Conservation (phyloP, 805 yeast species). For the Schwanniomyces pseudopolymorphus region DNA sequence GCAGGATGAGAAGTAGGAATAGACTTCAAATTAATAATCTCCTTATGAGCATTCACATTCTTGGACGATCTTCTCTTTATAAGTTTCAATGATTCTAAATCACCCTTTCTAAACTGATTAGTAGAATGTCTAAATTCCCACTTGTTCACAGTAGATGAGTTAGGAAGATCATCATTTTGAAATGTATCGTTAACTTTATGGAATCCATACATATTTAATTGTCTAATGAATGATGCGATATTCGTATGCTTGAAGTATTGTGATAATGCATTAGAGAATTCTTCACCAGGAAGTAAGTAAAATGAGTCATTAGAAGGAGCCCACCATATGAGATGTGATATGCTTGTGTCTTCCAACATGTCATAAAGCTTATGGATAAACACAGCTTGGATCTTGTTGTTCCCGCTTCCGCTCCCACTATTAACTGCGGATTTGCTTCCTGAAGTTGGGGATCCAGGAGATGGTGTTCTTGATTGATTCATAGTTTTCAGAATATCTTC, state of each 20-base stretch:
- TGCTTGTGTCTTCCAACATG: conserved; percentile 78
- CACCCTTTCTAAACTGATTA: conserved; percentile 78
- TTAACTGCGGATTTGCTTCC: not conserved
- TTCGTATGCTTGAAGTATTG: conserved; percentile 52
- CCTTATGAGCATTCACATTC: conserved; percentile 37
- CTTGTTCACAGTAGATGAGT: conserved; percentile 4
- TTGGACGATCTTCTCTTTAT: conserved; percentile 74
- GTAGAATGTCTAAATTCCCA: conserved; percentile 94
- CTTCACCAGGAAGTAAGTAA: conserved; percentile 80
- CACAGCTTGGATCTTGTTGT: conserved; percentile 37
- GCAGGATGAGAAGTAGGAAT: conserved; percentile 16
- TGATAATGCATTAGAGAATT: conserved; percentile 70
- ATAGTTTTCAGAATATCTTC: not conserved
- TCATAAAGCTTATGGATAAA: conserved; percentile 89
- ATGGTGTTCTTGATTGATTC: not conserved
- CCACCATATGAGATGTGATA: conserved; percentile 88
- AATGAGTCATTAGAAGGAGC: conserved; percentile 68
- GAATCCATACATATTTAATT: conserved; percentile 46
- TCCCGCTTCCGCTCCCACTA: conserved; percentile 1
- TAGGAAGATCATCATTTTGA: conserved; percentile 19
- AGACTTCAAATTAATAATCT: conserved; percentile 35
- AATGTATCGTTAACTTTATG: conserved; percentile 44
- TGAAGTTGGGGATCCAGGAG: not conserved
- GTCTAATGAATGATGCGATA: conserved; percentile 43
- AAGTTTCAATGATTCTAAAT: conserved; percentile 64